phyloP scores from a whole-genome alignment of 345 rosid species.

The Raphanus raphanistrum region DNA sequence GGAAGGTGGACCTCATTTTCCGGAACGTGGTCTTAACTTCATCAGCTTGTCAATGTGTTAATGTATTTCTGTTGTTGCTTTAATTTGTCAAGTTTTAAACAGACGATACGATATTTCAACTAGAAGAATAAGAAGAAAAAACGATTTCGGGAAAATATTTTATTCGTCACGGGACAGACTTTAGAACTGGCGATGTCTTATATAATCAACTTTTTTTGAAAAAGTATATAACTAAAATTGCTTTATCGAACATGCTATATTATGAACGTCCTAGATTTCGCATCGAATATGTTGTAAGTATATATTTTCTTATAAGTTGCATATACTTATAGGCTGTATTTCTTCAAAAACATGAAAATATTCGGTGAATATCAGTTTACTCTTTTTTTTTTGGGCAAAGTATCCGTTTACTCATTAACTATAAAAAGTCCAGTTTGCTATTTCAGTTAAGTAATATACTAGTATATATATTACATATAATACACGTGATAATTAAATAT shows the following conservation, averaged over 20 bases:
- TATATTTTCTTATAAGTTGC: not conserved
- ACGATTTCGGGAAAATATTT: not conserved
- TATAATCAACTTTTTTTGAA: not conserved
- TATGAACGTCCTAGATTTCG: not conserved
- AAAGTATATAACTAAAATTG: not conserved
- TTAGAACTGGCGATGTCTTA: not conserved
- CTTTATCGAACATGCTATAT: not conserved
- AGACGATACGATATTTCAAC: not conserved
- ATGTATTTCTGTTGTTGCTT: constrained; percentile 9
- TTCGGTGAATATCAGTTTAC: not conserved
- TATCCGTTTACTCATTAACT: not conserved
- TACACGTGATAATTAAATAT: not conserved
- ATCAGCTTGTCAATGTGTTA: constrained; percentile 17
- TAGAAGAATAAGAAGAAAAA: not conserved
- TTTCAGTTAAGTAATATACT: not conserved
- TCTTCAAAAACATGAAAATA: not conserved
- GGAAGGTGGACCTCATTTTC: constrained; percentile 14
- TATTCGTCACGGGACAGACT: not conserved
- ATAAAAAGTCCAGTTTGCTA: not conserved
- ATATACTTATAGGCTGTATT: too few species aligned
- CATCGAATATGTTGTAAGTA: not conserved
- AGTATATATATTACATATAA: too few species aligned
- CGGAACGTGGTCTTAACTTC: constrained; percentile 27
- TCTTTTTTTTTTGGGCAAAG: too few species aligned
- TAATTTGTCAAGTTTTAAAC: constrained; percentile 15